Base-by-base conservation (phyloP, 1,139 yeast genomes). In the Nematodospora anomalae region DNA sequence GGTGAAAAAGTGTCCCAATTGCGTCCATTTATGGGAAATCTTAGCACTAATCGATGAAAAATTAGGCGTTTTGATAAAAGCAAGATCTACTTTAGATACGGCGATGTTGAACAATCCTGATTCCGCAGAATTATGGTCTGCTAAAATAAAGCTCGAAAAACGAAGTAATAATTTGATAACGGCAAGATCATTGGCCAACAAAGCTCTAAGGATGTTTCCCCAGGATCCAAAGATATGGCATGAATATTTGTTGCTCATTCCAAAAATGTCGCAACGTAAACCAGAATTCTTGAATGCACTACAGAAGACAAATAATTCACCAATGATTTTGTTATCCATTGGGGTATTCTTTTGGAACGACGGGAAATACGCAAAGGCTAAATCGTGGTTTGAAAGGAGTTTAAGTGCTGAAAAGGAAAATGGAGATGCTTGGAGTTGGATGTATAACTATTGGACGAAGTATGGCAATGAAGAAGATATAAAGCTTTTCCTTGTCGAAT, bases 391-490 rank as follows among this genome's bases (percentile, higher is more conserved):
- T 46, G 83, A 83, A 32, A 71, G 89, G 35, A 83, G 94, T 3
- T 53, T 80, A 13, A 39, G 30, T 9, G 65, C 67, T n/a, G 80
- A 82, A 42, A 57, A 64, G 1, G 63, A 60, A 11, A 74, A 70
- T 53, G 97, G 96, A 3, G 97, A 90, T 56, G 60, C 72, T 4
- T 89, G 95, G 88, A 76, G 78, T 0, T 83, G 90, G 85, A 58
- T 72, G 34, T 77, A 74, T 51, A 68, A 72, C 28, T 79, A 58
- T 40, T 38, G 45, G 23, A 33, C 38, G 6, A 56, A 50, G 18
- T 49, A 55, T 35, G 68, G 68, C 1, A 42, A 46, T 1, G 37
- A 40, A 0, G 51, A 51, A 3, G 69, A 62, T 11, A 9, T 35
- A 10, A 22, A 28, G 0, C 16, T 21, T 5, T 51, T 63, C 22